Percentiles rank a stretch among this genome's conserved stretches.
These are phyloP conservation scores for Penicillium capsulatum DNA, from an alignment of 2,329 filamentous ascomycete genomes.

Conservation along the genomic window DNA sequence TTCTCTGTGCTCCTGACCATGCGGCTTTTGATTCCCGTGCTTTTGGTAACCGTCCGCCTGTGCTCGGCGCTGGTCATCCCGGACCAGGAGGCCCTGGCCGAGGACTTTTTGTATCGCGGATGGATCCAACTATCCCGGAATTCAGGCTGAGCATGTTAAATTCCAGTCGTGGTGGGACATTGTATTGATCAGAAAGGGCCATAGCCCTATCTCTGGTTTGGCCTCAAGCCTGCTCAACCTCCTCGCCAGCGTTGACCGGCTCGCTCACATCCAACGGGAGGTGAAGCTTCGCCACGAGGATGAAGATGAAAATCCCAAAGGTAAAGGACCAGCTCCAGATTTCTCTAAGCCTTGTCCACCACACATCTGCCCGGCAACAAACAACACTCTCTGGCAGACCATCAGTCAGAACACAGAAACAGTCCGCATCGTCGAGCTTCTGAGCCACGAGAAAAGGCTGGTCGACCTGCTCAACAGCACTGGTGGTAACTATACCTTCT, in stretches of 20 bases:
- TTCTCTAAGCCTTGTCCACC: too few species aligned
- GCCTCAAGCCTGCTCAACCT: not conserved
- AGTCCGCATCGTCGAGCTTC: constrained; percentile 68
- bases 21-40: constrained; percentile 3
- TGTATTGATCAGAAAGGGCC: not conserved
- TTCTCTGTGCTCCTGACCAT: constrained; percentile 4
- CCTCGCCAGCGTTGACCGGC: not conserved
- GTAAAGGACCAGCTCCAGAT: too few species aligned
- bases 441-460: constrained; percentile 68
- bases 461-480: constrained; percentile 72
- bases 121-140: not conserved
- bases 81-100: constrained; percentile 7
- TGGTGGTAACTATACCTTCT: constrained; percentile 69
- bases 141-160: not conserved
- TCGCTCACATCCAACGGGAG: too few species aligned
- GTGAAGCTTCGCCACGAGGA: too few species aligned
- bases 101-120: not conserved
- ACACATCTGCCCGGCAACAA: not conserved
- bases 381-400: constrained; percentile 68
- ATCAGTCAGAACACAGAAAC: constrained; percentile 73
- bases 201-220: not conserved
- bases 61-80: constrained; percentile 13
- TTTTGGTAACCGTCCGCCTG: constrained; percentile 1
- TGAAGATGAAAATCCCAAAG: too few species aligned
- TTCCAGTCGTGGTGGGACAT: constrained; percentile 2